Conservation (phyloP, 2,329 filamentous ascomycete species). For the Bipolaris zeicola region DNA sequence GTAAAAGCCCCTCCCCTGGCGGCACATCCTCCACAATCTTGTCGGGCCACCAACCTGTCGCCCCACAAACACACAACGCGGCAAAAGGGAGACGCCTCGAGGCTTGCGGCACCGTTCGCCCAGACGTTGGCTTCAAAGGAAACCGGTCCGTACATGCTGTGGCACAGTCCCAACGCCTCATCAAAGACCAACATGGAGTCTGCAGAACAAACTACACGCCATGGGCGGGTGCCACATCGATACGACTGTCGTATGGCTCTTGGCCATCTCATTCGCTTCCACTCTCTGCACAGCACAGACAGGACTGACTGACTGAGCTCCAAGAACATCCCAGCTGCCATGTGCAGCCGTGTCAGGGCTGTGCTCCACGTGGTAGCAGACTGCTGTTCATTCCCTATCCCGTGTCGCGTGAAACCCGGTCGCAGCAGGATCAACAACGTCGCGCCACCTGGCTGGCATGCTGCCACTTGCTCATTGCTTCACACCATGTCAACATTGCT, state of each 20-base stretch:
- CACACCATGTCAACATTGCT: not conserved
- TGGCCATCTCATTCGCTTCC: slow-evolving; percentile 20
- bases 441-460: not conserved
- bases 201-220: slow-evolving; percentile 4
- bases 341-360: slow-evolving; percentile 6
- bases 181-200: slow-evolving; percentile 10
- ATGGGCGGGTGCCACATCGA: too few relatives aligned
- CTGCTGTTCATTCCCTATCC: slow-evolving; percentile 15
- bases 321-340: slow-evolving; percentile 1
- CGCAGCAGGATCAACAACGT: slow-evolving; percentile 16
- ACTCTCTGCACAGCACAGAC: slow-evolving; percentile 21
- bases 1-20: slow-evolving; percentile 12
- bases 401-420: slow-evolving; percentile 18
- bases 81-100: slow-evolving; percentile 12
- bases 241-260: slow-evolving; percentile 14
- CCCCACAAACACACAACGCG: slow-evolving; percentile 21
- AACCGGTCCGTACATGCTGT: slow-evolving; percentile 11
- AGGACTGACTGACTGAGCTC: slow-evolving; percentile 12
- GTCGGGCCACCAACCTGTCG: slow-evolving; percentile 16
- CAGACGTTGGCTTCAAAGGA: slow-evolving; percentile 6
- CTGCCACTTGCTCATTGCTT: slow-evolving; percentile 5
- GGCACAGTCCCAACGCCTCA: slow-evolving; percentile 10
- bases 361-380: slow-evolving; percentile 30
- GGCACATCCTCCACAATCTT: slow-evolving; percentile 27
- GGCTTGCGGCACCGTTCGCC: slow-evolving; percentile 1